Evolutionary conservation across 2,329 filamentous ascomycete species (phyloP).

Genomic region (Fusarium sp.): DNA sequence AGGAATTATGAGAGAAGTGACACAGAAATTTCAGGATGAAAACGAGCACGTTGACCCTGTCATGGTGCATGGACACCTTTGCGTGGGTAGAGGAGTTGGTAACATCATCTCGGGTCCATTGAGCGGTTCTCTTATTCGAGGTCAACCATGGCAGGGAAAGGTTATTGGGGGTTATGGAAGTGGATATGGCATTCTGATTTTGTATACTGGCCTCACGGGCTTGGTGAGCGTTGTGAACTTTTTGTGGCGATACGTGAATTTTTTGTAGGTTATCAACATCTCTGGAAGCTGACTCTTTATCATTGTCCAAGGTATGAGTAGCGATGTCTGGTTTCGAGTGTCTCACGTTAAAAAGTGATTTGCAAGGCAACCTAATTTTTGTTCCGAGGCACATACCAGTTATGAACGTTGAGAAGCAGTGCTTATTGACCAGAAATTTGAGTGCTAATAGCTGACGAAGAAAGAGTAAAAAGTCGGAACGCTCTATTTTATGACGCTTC

Average conservation of each 20-base stretch:
- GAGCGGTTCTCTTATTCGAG: constrained; percentile 59
- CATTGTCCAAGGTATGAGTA: background rate
- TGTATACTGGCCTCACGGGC: constrained; percentile 59
- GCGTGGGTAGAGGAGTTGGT: constrained; percentile 65
- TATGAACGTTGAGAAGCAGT: background rate
- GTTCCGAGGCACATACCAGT: background rate
- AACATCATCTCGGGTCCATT: constrained; percentile 64
- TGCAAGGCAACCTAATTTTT: background rate
- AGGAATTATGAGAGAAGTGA: constrained; percentile 56
- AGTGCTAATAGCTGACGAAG: background rate
- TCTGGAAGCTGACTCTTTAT: background rate
- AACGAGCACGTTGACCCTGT: constrained; percentile 47
- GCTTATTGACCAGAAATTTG: background rate
- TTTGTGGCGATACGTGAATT: constrained; percentile 23
- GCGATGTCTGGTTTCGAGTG: background rate
- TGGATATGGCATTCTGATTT: constrained; percentile 62
- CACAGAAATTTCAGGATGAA: constrained; percentile 10
- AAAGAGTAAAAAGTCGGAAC: background rate
- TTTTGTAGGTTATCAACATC: background rate
- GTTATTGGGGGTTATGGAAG: constrained; percentile 57
- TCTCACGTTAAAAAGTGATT: background rate
- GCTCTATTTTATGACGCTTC: background rate
- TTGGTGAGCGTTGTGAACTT: constrained; percentile 30
- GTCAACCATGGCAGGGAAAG: constrained; percentile 52
- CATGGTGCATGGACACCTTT: constrained; percentile 65